phyloP scores from a whole-genome alignment of 2,329 filamentous ascomycete species.

The Sarocladium oryzae region DNA sequence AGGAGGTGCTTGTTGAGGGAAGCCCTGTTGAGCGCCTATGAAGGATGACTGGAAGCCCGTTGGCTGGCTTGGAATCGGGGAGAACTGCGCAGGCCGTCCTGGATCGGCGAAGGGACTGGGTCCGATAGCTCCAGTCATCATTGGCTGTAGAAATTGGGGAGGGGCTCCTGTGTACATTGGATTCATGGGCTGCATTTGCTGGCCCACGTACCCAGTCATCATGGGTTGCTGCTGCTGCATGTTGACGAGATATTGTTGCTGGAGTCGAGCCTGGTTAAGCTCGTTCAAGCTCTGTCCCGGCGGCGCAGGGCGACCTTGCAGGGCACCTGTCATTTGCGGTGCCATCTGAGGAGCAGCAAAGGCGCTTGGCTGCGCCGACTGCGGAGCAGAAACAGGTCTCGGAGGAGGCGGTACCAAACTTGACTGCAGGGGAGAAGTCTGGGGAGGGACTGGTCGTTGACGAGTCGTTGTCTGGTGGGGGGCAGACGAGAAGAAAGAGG shows the following conservation, averaged over 20 bases:
- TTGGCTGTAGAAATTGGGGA: constrained; percentile 38
- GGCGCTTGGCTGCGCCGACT: constrained; percentile 66
- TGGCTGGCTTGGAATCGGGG: constrained; percentile 51
- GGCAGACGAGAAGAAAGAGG: constrained; percentile 47
- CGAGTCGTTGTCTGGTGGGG: constrained; percentile 33
- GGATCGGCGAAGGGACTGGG: constrained; percentile 35
- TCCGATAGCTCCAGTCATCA: constrained; percentile 37
- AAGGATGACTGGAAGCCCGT: constrained; percentile 52
- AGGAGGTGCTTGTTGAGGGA: constrained; percentile 32
- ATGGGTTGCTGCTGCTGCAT: constrained; percentile 33
- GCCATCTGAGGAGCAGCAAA: constrained; percentile 64
- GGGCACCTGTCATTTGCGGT: constrained; percentile 72
- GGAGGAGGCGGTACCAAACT: constrained; percentile 71
- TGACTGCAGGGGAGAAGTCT: constrained; percentile 48
- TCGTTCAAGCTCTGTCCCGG: constrained; percentile 73
- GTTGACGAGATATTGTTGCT: constrained; percentile 51
- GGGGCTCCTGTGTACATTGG: constrained; percentile 30
- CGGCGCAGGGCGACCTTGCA: constrained; percentile 58
- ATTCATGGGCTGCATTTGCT: constrained; percentile 17
- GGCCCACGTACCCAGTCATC: constrained; percentile 27
- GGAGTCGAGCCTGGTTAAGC: constrained; percentile 58
- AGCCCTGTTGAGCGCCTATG: constrained; percentile 40
- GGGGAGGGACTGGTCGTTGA: constrained; percentile 66
- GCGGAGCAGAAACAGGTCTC: constrained; percentile 80
- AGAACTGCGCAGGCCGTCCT: constrained; percentile 32